phyloP scores from a whole-genome alignment of 257 asterid species.

The Phtheirospermum japonicum region DNA sequence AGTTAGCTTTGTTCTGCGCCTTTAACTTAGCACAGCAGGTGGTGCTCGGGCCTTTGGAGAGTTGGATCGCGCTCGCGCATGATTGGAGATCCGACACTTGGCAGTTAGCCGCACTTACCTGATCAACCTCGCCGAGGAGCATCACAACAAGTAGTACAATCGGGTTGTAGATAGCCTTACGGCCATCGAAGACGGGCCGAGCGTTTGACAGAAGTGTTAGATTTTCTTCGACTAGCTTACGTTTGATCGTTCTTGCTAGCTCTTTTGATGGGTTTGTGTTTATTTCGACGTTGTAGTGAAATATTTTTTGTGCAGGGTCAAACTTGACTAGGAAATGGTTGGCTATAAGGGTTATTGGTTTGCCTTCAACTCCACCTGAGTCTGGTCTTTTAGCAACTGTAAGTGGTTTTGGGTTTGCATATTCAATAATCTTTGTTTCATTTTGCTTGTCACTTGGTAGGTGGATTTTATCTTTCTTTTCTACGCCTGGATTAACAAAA shows the following conservation, averaged over 20 bases:
- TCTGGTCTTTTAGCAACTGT: conserved; percentile 88
- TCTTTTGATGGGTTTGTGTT: conserved; percentile 81
- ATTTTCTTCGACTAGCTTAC: no score
- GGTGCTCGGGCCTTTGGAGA: no score
- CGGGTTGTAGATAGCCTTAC: conserved; percentile 74
- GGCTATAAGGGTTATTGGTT: conserved; percentile 61
- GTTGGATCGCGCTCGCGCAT: no score
- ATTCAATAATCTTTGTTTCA: background rate
- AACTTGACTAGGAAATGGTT: conserved; percentile 82
- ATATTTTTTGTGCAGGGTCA: conserved; percentile 57
- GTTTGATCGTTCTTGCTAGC: no score
- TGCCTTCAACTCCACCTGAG: conserved; percentile 88
- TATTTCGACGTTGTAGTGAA: conserved; percentile 90
- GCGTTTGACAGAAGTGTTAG: conserved; percentile 48
- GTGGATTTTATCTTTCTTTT: no score
- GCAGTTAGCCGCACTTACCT: no score
- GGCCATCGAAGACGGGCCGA: conserved; percentile 79
- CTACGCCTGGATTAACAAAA: no score
- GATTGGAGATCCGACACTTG: no score
- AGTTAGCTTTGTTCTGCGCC: no score
- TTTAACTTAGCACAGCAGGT: no score
- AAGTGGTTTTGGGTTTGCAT: conserved; percentile 27
- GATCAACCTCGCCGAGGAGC: no score
- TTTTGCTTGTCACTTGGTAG: background rate
- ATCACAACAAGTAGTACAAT: no score